Evolutionary conservation across 2,329 filamentous ascomycete genomes (phyloP).

Genomic region (Fusarium sp.): DNA sequence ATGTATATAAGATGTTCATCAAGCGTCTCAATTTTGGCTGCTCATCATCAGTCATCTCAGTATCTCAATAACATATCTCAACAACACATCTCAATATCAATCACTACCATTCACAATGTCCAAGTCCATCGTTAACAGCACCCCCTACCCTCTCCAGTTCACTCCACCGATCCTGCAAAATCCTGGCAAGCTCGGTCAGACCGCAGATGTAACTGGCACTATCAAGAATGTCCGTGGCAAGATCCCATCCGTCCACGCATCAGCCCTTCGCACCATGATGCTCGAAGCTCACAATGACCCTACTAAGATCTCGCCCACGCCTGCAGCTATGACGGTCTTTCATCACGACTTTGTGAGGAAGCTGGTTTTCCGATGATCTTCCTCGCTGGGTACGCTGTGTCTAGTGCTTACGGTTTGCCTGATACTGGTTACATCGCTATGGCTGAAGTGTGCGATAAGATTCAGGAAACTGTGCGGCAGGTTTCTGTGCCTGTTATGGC

Average conservation of each 20-base stretch:
- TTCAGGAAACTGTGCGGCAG: slow-evolving; percentile 52
- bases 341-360: slow-evolving; percentile 54
- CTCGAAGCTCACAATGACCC: slow-evolving; percentile 51
- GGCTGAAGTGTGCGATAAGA: slow-evolving; percentile 55
- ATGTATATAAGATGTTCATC: background rate
- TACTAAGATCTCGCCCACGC: slow-evolving; percentile 53
- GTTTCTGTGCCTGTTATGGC: slow-evolving; percentile 54
- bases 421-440: slow-evolving; percentile 60
- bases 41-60: background rate
- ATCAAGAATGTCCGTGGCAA: slow-evolving; percentile 23
- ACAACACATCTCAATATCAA: background rate
- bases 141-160: slow-evolving; percentile 47
- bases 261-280: slow-evolving; percentile 51
- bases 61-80: background rate
- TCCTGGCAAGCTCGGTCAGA: slow-evolving; percentile 18
- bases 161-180: slow-evolving; percentile 17
- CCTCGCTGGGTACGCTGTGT: slow-evolving; percentile 53
- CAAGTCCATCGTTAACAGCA: slow-evolving; percentile 42
- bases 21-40: fast-evolving
- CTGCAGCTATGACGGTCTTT: slow-evolving; percentile 54
- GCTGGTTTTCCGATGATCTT: slow-evolving; percentile 57
- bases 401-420: slow-evolving; percentile 52
- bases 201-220: slow-evolving; percentile 3
- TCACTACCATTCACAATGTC: slow-evolving; percentile 2
- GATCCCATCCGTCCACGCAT: slow-evolving; percentile 49